These are phyloP conservation scores for Pigoraptor vietnamica DNA, from an alignment of 78 protist genomes.

Conservation along the genomic window DNA sequence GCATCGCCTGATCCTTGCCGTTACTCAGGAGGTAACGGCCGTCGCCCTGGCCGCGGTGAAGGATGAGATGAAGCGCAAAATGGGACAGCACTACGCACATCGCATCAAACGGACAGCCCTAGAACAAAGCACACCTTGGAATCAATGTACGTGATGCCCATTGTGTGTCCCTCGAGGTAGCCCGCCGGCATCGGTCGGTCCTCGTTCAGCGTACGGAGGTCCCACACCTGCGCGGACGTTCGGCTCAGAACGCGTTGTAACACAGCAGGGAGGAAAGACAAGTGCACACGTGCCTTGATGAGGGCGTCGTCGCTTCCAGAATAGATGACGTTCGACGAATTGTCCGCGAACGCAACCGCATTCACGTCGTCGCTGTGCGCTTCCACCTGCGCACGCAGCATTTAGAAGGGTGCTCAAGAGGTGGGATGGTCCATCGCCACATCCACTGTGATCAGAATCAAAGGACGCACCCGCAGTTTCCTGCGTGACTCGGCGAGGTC, in stretches of 20 bases:
- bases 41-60: slow-evolving; percentile 29
- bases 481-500: slow-evolving; percentile 28
- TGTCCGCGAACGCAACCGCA: slow-evolving; percentile 44
- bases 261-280: background rate
- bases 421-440: too few species aligned
- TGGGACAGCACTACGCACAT: background rate
- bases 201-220: background rate
- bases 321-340: slow-evolving; percentile 20
- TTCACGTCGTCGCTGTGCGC: slow-evolving; percentile 63
- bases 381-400: too few species aligned
- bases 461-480: background rate
- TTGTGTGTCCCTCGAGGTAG: slow-evolving; percentile 44
- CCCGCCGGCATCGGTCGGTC: slow-evolving; percentile 28
- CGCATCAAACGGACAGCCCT: too few species aligned
- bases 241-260: background rate
- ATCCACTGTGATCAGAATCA: too few species aligned
- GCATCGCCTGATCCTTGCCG: slow-evolving; percentile 60
- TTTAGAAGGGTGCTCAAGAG: too few species aligned
- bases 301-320: slow-evolving; percentile 57
- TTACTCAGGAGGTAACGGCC: slow-evolving; percentile 54
- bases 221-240: slow-evolving; percentile 8
- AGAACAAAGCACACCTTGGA: too few species aligned
- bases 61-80: background rate
- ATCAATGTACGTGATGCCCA: slow-evolving; percentile 57
- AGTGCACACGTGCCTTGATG: slow-evolving; percentile 12